Base-by-base conservation (phyloP, 257 asterid genomes). In the Primulina tabacum region DNA sequence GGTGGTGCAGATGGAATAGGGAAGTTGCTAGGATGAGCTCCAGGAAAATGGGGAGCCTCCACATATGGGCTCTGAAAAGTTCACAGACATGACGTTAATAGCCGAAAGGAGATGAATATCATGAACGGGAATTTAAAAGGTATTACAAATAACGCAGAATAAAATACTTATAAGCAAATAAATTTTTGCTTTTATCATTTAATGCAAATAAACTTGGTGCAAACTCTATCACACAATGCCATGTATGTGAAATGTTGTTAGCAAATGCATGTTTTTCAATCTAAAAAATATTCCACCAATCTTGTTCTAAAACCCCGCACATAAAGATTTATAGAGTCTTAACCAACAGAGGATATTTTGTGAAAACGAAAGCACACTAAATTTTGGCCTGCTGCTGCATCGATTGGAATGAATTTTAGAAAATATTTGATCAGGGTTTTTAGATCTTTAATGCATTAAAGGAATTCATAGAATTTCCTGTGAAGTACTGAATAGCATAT, bases 1-100 rank as follows among this genome's bases (percentile, higher is more conserved):
- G 90, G 97, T 30, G 97, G 99, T 60, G 97, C 99, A 60, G 92
- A 81, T 70, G 97, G 99, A 92, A 82, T 83, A 43, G 99, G 99
- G 60, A 90, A 88, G 76, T 76, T 81, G 53, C 60, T 81, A 74
- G 63, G 75, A 65, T 78, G 75, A 47, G 77, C 79, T 68, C 89
- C 90, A 38, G 74, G 78, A 20, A 81, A 79, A 60, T 80, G 93
- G 47, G 97, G 97, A 70, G 95, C 84, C 80, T 90, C 99, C 90
- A 93, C 96, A 5, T 93, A 93, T 6, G 96, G 97, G 82, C 90
- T 93, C 99, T 93, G 92, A 5, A 72, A 75, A 58, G 30, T 66
- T 56, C 69, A 30, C 6, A 67, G 74, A 32, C 28, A 24, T n/a
- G 68, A 30, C 17, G 38, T 76, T 2, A 73, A 69, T 50, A 64